Conservation (phyloP, 2,329 filamentous ascomycete species). For the Stagonosporopsis tanaceti region DNA sequence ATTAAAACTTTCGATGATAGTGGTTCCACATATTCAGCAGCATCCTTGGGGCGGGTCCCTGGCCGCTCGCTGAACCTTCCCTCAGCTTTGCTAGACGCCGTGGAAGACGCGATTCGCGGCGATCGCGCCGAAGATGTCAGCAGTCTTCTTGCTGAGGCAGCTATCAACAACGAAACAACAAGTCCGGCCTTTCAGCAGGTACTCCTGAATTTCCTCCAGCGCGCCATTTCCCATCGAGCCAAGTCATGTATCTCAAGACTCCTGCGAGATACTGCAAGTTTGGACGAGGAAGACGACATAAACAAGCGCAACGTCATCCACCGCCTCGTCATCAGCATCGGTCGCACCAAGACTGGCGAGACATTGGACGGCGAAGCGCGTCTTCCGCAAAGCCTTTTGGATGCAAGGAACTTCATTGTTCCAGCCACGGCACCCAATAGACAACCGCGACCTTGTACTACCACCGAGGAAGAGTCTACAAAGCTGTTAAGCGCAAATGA, state of each 20-base stretch:
- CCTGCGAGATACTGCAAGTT: conserved; percentile 70
- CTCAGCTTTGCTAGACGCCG: conserved; percentile 69
- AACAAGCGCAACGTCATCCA: conserved; percentile 95
- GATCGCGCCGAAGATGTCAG: conserved; percentile 68
- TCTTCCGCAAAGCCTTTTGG: conserved; percentile 57
- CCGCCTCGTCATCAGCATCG: conserved; percentile 89
- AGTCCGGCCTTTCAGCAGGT: conserved; percentile 68
- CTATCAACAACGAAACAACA: conserved; percentile 57
- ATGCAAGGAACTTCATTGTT: conserved; percentile 77
- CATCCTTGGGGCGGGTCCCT: conserved; percentile 78
- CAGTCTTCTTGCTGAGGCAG: conserved; percentile 66
- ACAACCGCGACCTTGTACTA: conserved; percentile 67
- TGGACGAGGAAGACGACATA: conserved; percentile 90
- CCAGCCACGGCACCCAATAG: conserved; percentile 75
- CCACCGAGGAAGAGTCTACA: conserved; percentile 69
- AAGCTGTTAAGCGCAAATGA: conserved; percentile 73
- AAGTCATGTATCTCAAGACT: conserved; percentile 75
- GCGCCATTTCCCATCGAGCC: conserved; percentile 75
- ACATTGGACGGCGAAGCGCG: conserved; percentile 59
- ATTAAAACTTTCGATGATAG: conserved; percentile 78
- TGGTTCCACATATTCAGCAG: conserved; percentile 71
- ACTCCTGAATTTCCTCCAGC: conserved; percentile 81
- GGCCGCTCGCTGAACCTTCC: conserved; percentile 79
- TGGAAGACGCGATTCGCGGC: conserved; percentile 75
- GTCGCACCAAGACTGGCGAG: conserved; percentile 71